Base-by-base conservation (phyloP, 1,284 basidiomycete genomes). In the Papiliotrema fonsecae region DNA sequence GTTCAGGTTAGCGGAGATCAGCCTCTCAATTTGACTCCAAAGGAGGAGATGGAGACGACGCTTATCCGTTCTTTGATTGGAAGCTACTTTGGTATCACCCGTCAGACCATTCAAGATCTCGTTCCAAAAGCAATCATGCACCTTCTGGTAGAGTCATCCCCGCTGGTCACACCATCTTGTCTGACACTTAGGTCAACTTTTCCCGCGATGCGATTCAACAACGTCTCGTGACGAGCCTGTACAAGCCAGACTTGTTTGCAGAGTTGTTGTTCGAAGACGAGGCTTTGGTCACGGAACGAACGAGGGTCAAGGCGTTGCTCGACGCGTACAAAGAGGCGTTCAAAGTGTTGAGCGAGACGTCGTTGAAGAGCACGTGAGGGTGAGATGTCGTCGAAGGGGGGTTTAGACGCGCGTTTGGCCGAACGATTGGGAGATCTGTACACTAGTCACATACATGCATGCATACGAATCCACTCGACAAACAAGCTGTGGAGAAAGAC, bases 251-350 rank as follows among this genome's bases (percentile, higher is more conserved):
- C 14, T 74, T 97, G 50, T 98, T 99, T 67, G 79, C 81, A 42
- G 88, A 93, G 45, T 76, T 99, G 74, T 75, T 99, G 65, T 87
- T 92, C 67, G 96, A 99, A 76, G 96, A 99, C 69, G 93, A 97
- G 76, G 84, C 86, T 49, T 77, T 98, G 51, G 92, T 94, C 26
- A 86, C 87, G 36, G 96, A 99, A 77, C 80, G 96, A 50, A 82
- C 88, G 57, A 79, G 96, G 64, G 88, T 99, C 38, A 97, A 97
- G 80, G 86, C 89, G 13, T 74, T 98, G 45, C 77, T 99, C 58
- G 91, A 97, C 65, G 94, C 94, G 13, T 99, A 98, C 76, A 92
- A 87, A 77, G 93, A 96, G 61, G 94, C 94, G 30, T 97, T 97
- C 78, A 89, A 86, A 51, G 70, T 75, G 30, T 55, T 75, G 24